Evolutionary conservation across 2,329 filamentous ascomycete genomes (phyloP).

Genomic region (Neonectria faginata): DNA sequence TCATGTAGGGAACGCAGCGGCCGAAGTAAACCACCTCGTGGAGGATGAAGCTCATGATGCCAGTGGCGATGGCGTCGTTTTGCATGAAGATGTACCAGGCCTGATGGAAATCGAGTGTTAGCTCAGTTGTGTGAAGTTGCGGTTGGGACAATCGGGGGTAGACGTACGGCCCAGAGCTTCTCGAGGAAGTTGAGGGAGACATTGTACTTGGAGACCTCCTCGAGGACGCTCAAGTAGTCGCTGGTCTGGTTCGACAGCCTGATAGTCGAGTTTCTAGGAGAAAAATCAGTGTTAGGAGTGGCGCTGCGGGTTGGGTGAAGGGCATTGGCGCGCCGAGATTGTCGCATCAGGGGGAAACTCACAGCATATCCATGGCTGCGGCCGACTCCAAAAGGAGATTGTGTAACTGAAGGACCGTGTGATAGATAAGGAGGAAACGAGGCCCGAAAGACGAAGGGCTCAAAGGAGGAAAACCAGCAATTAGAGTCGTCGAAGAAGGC

Average conservation of each 20-base stretch:
- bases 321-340: slow-evolving; percentile 26
- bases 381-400: slow-evolving; percentile 26
- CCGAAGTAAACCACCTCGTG: slow-evolving; percentile 97
- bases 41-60: slow-evolving; percentile 96
- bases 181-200: slow-evolving; percentile 88
- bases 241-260: slow-evolving; percentile 61
- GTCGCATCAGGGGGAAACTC: slow-evolving; percentile 38
- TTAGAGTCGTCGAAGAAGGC: slow-evolving; percentile 38
- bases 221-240: slow-evolving; percentile 68
- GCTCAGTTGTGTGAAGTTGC: slow-evolving; percentile 20
- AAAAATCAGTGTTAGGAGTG: slow-evolving; percentile 33
- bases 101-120: slow-evolving; percentile 48
- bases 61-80: slow-evolving; percentile 95
- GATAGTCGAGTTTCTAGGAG: slow-evolving; percentile 63
- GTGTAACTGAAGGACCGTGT: slow-evolving; percentile 15
- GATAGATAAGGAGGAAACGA: slow-evolving; percentile 20
- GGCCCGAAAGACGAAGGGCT: slow-evolving; percentile 14
- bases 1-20: slow-evolving; percentile 88
- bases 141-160: slow-evolving; percentile 15
- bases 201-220: slow-evolving; percentile 78
- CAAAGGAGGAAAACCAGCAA: slow-evolving; percentile 31
- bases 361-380: slow-evolving; percentile 43
- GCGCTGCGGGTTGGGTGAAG: slow-evolving; percentile 12
- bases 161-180: slow-evolving; percentile 84
- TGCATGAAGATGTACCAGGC: slow-evolving; percentile 99